These are phyloP conservation scores for Tilletia walkeri DNA, from an alignment of 1,284 basidiomycete genomes.

Conservation along the genomic window DNA sequence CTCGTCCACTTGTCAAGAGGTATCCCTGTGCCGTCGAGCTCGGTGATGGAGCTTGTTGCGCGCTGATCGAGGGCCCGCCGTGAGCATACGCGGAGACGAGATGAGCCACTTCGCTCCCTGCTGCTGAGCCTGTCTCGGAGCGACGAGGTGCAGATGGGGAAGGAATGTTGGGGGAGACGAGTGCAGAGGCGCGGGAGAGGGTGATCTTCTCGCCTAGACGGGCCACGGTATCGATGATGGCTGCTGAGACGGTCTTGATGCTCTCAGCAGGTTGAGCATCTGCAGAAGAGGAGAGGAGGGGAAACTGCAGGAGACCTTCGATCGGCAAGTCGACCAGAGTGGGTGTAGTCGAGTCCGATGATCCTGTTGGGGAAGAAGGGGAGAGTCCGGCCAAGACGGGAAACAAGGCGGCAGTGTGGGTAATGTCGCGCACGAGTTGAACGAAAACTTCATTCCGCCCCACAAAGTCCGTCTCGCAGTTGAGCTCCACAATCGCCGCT, in stretches of 20 bases:
- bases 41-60: slow-evolving; percentile 68
- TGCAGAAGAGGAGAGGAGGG: slow-evolving; percentile 35
- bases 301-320: slow-evolving; percentile 52
- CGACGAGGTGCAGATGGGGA: slow-evolving; percentile 18
- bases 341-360: background rate
- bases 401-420: slow-evolving; percentile 80
- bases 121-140: slow-evolving; percentile 18
- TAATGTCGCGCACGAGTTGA: slow-evolving; percentile 73
- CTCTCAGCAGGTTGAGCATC: slow-evolving; percentile 48
- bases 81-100: slow-evolving; percentile 79
- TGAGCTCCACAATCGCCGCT: slow-evolving; percentile 84
- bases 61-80: slow-evolving; percentile 59
- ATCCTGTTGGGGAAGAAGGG: background rate
- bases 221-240: slow-evolving; percentile 76
- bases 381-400: slow-evolving; percentile 59
- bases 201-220: slow-evolving; percentile 87
- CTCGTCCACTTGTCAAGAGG: slow-evolving; percentile 33
- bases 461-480: slow-evolving; percentile 97
- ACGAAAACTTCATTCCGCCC: slow-evolving; percentile 81
- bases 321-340: slow-evolving; percentile 31
- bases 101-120: slow-evolving; percentile 58
- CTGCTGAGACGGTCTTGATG: slow-evolving; percentile 66
- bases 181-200: slow-evolving; percentile 70
- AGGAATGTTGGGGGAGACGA: slow-evolving; percentile 62
- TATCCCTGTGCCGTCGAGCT: slow-evolving; percentile 28